phyloP scores from a whole-genome alignment of 2,329 filamentous ascomycete genomes.

The Aspergillus ibericus region DNA sequence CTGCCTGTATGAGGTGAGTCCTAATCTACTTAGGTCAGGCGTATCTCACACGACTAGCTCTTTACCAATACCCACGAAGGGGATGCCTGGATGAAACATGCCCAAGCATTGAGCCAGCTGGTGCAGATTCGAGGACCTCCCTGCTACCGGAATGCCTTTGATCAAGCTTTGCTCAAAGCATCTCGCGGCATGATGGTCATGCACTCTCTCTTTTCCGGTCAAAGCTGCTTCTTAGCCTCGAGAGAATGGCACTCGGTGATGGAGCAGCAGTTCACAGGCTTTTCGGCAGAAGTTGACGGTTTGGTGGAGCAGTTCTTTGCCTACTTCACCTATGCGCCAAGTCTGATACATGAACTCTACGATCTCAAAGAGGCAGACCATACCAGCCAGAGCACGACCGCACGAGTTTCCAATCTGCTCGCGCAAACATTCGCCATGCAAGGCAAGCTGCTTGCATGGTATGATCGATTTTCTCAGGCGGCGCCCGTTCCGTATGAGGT shows the following conservation, averaged over 20 bases:
- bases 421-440: conserved; percentile 23
- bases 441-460: conserved; percentile 22
- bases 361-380: conserved; percentile 20
- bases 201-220: conserved; percentile 31
- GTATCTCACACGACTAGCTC: conserved; percentile 19
- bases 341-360: conserved; percentile 28
- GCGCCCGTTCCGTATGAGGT: conserved; percentile 21
- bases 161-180: conserved; percentile 26
- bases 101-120: conserved; percentile 28
- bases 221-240: conserved; percentile 27
- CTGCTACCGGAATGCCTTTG: conserved; percentile 24
- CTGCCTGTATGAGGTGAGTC: conserved; percentile 31
- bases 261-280: conserved; percentile 18
- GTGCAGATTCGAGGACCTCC: conserved; percentile 24
- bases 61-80: conserved; percentile 27
- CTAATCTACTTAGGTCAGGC: not conserved
- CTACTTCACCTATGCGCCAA: conserved; percentile 27
- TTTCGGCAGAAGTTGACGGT: conserved; percentile 13
- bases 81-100: conserved; percentile 33
- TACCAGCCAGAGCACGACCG: conserved; percentile 9
- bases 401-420: conserved; percentile 17
- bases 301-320: conserved; percentile 29
- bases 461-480: conserved; percentile 19
- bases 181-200: conserved; percentile 31
- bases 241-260: conserved; percentile 29